Conservation (phyloP, 495 filamentous ascomycete species). For the Cenococcum geophilum region DNA sequence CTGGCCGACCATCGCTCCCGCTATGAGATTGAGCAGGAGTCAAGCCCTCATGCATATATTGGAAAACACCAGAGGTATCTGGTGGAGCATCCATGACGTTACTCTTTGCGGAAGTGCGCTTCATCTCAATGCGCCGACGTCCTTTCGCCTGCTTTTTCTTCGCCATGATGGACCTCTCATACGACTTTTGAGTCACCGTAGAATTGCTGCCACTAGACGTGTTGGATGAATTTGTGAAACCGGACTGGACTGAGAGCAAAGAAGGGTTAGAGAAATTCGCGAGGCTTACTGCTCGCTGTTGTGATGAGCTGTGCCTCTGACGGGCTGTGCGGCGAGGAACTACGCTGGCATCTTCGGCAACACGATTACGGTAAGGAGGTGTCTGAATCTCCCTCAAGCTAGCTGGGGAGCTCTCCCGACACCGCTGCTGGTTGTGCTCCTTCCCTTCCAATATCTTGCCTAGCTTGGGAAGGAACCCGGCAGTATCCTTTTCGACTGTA, state of each 20-base stretch:
- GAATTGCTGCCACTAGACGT: slow-evolving; percentile 39
- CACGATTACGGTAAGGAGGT: slow-evolving; percentile 5
- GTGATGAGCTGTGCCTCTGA: slow-evolving; percentile 27
- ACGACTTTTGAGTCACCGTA: slow-evolving; percentile 39
- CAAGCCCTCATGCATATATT: slow-evolving; percentile 30
- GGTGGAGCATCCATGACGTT: slow-evolving; percentile 13
- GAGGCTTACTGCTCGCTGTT: slow-evolving; percentile 27
- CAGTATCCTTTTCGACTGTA: slow-evolving; percentile 11
- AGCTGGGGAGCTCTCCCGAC: slow-evolving; percentile 11
- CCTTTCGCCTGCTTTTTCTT: slow-evolving; percentile 19
- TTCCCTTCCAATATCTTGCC: slow-evolving; percentile 34
- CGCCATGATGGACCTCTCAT: slow-evolving; percentile 20
- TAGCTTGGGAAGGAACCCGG: slow-evolving; percentile 34
- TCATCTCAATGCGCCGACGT: slow-evolving; percentile 14
- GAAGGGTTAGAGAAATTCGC: slow-evolving; percentile 35
- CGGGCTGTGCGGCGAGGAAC: slow-evolving; percentile 13
- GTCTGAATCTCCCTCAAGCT: slow-evolving; percentile 9
- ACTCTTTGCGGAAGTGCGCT: slow-evolving; percentile 8
- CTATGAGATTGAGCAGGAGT: slow-evolving; percentile 13
- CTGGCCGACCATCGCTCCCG: slow-evolving; percentile 4
- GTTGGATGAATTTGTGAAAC: slow-evolving; percentile 32
- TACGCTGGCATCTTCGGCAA: slow-evolving; percentile 14
- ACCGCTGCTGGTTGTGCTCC: slow-evolving; percentile 22
- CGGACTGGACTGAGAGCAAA: slow-evolving; percentile 36
- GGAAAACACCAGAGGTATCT: slow-evolving; percentile 30